phyloP scores from a whole-genome alignment of 192 early-diverging fungal genomes.

The Haplosporangium gracile region DNA sequence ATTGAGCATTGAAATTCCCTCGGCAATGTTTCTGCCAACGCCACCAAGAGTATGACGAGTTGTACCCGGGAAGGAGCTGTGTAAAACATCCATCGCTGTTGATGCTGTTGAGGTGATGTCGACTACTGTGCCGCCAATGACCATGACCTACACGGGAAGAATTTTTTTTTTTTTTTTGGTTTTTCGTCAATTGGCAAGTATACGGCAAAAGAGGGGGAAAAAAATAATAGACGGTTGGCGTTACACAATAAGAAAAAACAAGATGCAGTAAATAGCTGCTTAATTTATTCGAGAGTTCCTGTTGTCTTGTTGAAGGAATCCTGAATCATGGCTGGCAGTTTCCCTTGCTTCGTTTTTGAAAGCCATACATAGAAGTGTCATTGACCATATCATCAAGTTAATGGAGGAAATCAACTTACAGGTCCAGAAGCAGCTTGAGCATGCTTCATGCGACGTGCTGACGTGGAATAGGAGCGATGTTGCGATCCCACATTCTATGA shows the following conservation, averaged over 20 bases:
- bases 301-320: neutral
- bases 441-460: conserved; percentile 30
- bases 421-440: conserved; percentile 14
- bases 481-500: neutral
- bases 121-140: conserved; percentile 89
- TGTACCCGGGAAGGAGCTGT: conserved; percentile 82
- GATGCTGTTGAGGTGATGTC: conserved; percentile 81
- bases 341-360: conserved; percentile 3
- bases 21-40: conserved; percentile 93
- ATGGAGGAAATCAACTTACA: conserved; percentile 24
- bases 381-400: neutral
- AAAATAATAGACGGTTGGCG: neutral
- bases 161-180: no score
- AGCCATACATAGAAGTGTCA: neutral
- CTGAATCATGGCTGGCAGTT: neutral
- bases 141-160: conserved; percentile 67
- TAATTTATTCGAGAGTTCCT: conserved; percentile 1
- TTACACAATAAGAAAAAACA: neutral
- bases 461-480: conserved; percentile 32
- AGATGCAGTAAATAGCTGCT: neutral
- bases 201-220: neutral
- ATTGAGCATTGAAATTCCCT: conserved; percentile 75
- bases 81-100: conserved; percentile 31
- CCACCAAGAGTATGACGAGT: conserved; percentile 83
- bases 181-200: neutral